Conservation (phyloP, 441 rosid species). For the Erodium texanum region DNA sequence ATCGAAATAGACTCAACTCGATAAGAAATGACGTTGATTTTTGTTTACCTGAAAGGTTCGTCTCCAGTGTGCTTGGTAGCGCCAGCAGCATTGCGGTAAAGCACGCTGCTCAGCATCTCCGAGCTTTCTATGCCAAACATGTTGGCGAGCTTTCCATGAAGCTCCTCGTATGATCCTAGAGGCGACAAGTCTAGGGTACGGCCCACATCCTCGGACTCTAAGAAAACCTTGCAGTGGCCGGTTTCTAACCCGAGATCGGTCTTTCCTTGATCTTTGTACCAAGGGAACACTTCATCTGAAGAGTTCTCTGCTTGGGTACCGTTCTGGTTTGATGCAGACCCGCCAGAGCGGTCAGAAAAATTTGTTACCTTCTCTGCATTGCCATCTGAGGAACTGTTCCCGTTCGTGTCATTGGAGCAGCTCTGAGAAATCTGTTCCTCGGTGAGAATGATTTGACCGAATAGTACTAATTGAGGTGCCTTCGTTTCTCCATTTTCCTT, state of each 20-base stretch:
- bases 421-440: slow-evolving; percentile 78
- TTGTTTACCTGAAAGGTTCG: slow-evolving; percentile 82
- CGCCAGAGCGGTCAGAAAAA: slow-evolving; percentile 36
- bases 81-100: slow-evolving; percentile 58
- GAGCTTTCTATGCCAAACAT: slow-evolving; percentile 70
- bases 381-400: slow-evolving; percentile 37
- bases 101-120: slow-evolving; percentile 45
- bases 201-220: slow-evolving; percentile 86
- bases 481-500: slow-evolving; percentile 33
- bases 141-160: slow-evolving; percentile 49
- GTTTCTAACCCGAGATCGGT: slow-evolving; percentile 38
- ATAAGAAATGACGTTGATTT: no score
- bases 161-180: slow-evolving; percentile 70
- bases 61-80: slow-evolving; percentile 53
- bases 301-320: not conserved
- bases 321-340: not conserved
- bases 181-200: slow-evolving; percentile 69
- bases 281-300: not conserved
- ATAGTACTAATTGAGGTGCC: slow-evolving; percentile 62
- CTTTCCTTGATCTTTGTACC: not conserved
- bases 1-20: not conserved
- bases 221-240: slow-evolving; percentile 82
- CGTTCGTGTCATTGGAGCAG: slow-evolving; percentile 34
- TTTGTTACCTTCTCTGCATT: slow-evolving; percentile 16
- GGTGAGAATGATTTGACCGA: slow-evolving; percentile 78